These are phyloP conservation scores for Leccinum obscurum DNA, from an alignment of 768 basidiomycete genomes.

Conservation along the genomic window DNA sequence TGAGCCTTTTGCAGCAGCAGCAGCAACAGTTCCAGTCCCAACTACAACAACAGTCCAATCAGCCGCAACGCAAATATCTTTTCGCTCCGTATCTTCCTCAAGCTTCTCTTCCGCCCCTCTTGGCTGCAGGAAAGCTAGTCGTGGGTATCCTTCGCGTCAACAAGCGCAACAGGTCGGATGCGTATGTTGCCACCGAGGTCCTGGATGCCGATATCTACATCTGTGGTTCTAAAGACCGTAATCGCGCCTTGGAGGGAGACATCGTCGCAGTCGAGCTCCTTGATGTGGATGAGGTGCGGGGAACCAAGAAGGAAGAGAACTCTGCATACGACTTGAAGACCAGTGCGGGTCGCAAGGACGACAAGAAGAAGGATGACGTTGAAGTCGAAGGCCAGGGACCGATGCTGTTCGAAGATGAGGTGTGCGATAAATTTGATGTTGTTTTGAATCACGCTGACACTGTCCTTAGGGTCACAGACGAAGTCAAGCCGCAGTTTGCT, in stretches of 20 bases:
- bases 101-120: conserved; percentile 92
- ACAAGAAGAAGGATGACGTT: conserved; percentile 99
- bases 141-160: conserved; percentile 97
- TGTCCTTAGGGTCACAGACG: conserved; percentile 81
- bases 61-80: conserved; percentile 95
- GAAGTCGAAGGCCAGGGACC: conserved; percentile 99
- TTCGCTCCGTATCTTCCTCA: conserved; percentile 99
- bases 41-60: conserved; percentile 86
- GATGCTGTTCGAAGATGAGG: conserved; percentile 97
- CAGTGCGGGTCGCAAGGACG: conserved; percentile 78
- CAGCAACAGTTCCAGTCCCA: conserved; percentile 96
- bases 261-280: conserved; percentile 97
- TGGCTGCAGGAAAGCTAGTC: conserved; percentile 96
- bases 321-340: conserved; percentile 88
- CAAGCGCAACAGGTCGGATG: conserved; percentile 97
- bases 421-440: conserved; percentile 47
- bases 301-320: conserved; percentile 99
- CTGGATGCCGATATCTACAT: conserved; percentile 99
- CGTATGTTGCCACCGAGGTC: conserved; percentile 97
- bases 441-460: conserved; percentile 10
- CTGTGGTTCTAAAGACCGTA: conserved; percentile 97
- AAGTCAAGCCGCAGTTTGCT: conserved; percentile 96
- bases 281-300: conserved; percentile 97
- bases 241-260: conserved; percentile 96
- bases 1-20: conserved; percentile 87